Evolutionary conservation across 2,329 filamentous ascomycete genomes (phyloP), one percentile per base, ranked within the genome.

Genomic region (Beauveria varroae): DNA sequence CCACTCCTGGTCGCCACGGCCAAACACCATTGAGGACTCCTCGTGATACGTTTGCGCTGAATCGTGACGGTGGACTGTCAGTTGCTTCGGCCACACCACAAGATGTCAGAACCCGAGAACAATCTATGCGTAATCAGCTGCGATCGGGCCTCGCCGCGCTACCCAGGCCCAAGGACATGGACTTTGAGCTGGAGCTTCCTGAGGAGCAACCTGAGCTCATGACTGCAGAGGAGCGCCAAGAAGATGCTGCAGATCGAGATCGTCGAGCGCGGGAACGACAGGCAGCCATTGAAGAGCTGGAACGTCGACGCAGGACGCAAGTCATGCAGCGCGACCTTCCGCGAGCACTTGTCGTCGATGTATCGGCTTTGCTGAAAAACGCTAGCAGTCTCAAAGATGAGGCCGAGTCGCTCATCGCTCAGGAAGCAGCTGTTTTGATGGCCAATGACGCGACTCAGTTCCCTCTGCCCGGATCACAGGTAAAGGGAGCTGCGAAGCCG

Each of bases 101-200:
- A 49, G 92, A 97, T 63, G 76, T 92, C 30, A 88, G 84, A 68
- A 76, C 89, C 67, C 85, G 85, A 24, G 88, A 96, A 64, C 79
- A 87, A 63, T 85, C 87, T 6, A 74, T 87, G 66, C 87, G 87
- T 49, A 82, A 85, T 63, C 85, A 88, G 64, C 78, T 99, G 7
- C 85, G 85, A 63, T 81, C 84, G 56, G 84, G 88, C 47, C 83
- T 99, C n/a, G 84, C 91, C 5, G 86, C 90, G 24, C 80, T 99
- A 18, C 95, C 95, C 1, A 96, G 90, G 70, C 95, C 95, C 0
- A 97, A 96, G 70, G 91, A 96, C 70, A 89, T 86, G 0, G 93
- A 97, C 66, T 98, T 91, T 88, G 95, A 98, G 67, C 85, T 98
- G 51, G 93, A 97, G 71, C 77, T 96, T 40, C 93, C 93, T 0